Percentiles rank a stretch among this genome's conserved stretches.
These are phyloP conservation scores for Schrenkiella parvula DNA, from an alignment of 345 rosid genomes.

Conservation along the genomic window DNA sequence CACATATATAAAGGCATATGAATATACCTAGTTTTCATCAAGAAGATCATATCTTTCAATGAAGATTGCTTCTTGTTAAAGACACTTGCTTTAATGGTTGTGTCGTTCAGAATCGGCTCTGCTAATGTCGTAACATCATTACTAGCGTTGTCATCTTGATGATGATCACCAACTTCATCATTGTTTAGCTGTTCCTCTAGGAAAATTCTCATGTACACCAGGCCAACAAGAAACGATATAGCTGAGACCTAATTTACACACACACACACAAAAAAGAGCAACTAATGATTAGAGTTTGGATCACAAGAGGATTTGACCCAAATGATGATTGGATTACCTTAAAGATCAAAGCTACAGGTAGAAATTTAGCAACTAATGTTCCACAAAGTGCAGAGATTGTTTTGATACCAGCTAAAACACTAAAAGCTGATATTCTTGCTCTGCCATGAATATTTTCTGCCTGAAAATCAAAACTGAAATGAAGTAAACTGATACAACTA, in stretches of 20 bases:
- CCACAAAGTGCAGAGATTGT: slow-evolving; percentile 51
- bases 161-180: slow-evolving; percentile 10
- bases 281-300: background rate
- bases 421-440: slow-evolving; percentile 64
- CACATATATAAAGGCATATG: background rate
- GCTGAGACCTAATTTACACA: slow-evolving; percentile 51
- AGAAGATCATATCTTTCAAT: slow-evolving; percentile 40
- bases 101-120: slow-evolving; percentile 47
- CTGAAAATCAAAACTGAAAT: slow-evolving; percentile 32
- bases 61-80: slow-evolving; percentile 57
- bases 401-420: slow-evolving; percentile 55
- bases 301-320: background rate
- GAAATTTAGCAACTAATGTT: slow-evolving; percentile 69
- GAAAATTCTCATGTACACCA: slow-evolving; percentile 78
- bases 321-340: slow-evolving; percentile 42
- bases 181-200: slow-evolving; percentile 47
- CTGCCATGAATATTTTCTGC: slow-evolving; percentile 53
- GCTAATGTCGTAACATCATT: slow-evolving; percentile 13
- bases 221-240: slow-evolving; percentile 44
- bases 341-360: slow-evolving; percentile 50
- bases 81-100: slow-evolving; percentile 16
- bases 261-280: background rate
- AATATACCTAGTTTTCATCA: slow-evolving; percentile 57
- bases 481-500: background rate
- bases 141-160: background rate